Evolutionary conservation across 371 early-diverging fungal species (phyloP), one percentile per base, ranked within the genome.

Genomic region (Encephalitozoon cuniculi): DNA sequence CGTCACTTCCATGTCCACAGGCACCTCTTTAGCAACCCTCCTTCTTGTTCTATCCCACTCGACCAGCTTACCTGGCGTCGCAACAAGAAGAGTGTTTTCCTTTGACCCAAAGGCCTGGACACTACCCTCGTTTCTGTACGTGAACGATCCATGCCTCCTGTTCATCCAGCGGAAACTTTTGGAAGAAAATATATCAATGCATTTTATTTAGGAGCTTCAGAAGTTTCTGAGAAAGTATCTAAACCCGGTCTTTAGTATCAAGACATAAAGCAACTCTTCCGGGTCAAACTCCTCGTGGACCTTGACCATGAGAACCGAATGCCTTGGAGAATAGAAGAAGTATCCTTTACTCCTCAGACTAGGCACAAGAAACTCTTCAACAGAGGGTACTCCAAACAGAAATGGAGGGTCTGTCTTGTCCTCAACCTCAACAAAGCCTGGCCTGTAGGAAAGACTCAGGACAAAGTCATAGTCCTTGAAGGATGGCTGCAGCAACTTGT

Each of bases 391-490:
- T 32, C 54, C 59, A 49, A 69, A 44, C 21, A 43, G 12, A 64
- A 78, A 67, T 6, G 23, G 30, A 2, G 2, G 21, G 1, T 18
- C 7, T 41, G 25, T 18, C 21, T 28, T 54, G 34, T 55, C 43
- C 12, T 39, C n/a, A 32, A 78, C 59, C 49, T 68, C 46, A 18
- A 2, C 8, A 68, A 69, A 78, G 12, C 55, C 79, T 21, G 26
- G n/a, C 25, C 23, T 65, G 39, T 5, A 1, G 28, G n/a, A 37
- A 18, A 66, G 70, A n/a, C 75, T 67, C 5, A 79, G 68, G 4
- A 71, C 75, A 72, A 79, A 70, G 63, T 79, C 74, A 51, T 69
- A 70, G 39, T 73, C 68, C 21, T 39, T 53, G 28, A 64, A 59
- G 12, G 12, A 26, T 12, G 68, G 69, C 46, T 32, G 21, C 9